Conservation (phyloP, 2,329 filamentous ascomycete species). For the Reticulascus tulasneorum region DNA sequence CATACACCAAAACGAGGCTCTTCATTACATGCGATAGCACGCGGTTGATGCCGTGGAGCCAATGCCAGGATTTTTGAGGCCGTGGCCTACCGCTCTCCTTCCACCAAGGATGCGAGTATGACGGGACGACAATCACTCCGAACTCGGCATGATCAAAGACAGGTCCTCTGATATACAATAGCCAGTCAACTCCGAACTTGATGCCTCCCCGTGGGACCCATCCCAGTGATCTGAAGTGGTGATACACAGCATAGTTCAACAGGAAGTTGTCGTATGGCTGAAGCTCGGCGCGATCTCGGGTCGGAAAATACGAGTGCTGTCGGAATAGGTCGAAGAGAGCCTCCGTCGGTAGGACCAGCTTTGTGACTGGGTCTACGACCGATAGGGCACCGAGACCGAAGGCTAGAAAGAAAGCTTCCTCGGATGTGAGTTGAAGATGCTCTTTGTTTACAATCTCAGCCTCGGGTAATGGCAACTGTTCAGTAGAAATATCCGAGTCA, state of each 20-base stretch:
- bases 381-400: conserved; percentile 75
- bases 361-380: conserved; percentile 50
- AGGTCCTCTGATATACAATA: conserved; percentile 90
- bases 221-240: conserved; percentile 91
- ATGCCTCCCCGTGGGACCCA: conserved; percentile 92
- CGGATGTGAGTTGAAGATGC: conserved; percentile 84
- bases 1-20: conserved; percentile 83
- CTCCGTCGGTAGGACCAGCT: conserved; percentile 42
- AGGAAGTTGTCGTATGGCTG: conserved; percentile 80
- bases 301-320: conserved; percentile 65
- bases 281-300: conserved; percentile 42
- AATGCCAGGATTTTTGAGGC: conserved; percentile 63
- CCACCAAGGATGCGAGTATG: conserved; percentile 76
- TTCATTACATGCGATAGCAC: conserved; percentile 89
- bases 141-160: conserved; percentile 96
- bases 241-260: conserved; percentile 83
- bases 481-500: not conserved
- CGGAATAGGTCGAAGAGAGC: conserved; percentile 66
- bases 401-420: conserved; percentile 87
- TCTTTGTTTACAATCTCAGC: conserved; percentile 58
- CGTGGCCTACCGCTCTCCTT: conserved; percentile 47
- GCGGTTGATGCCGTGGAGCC: conserved; percentile 84
- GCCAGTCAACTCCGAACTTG: conserved; percentile 91
- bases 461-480: not conserved
- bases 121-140: conserved; percentile 77